Base-by-base conservation (phyloP, 2,329 filamentous ascomycete species). In the Tolypocladium ovalisporum region DNA sequence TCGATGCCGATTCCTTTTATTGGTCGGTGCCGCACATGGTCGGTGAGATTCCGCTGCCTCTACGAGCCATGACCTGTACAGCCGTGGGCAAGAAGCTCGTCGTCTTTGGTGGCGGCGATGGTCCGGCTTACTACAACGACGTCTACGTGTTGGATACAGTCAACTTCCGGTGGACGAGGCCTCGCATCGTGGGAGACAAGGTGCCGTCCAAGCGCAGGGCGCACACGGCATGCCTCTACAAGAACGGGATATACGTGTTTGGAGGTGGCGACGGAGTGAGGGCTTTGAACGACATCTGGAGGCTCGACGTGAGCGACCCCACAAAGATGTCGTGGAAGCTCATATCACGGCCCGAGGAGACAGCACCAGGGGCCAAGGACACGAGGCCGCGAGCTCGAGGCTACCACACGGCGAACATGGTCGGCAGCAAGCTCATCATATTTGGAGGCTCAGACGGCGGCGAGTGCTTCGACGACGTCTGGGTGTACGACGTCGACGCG, bases 331-430 rank as follows among this genome's bases (percentile, higher is more conserved):
- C 79, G 57, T 88, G 85, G 85, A 82, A 81, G 66, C 72, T 86
- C 54, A 77, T 88, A 55, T 86, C 83, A 13, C 70, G 72, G 49
- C 73, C 78, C 1, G 74, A 75, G 22, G 69, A 70, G 62, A 56
- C 62, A 2, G 65, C 68, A 19, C 29, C 42, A 3, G 63, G 66
- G 6, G 61, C 61, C 39, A 66, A 66, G 54, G 77, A 78, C 58
- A 66, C 68, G 53, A 76, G 77, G 52, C 85, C 85, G 24, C 85
- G 84, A 66, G 82, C 85, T 24, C 75, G 85, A 54, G 85, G 85
- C 55, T 88, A 88, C 67, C 85, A 88, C 68, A 88, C 85, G 5
- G 85, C 85, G 61, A 88, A 88, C 67, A 87, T 88, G 79, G 84
- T 88, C 49, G 85, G 84, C 61, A 80, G 79, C 70, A 88, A 88